Evolutionary conservation across 2,329 filamentous ascomycete species (phyloP).

Genomic region (Juglanconis sp.): DNA sequence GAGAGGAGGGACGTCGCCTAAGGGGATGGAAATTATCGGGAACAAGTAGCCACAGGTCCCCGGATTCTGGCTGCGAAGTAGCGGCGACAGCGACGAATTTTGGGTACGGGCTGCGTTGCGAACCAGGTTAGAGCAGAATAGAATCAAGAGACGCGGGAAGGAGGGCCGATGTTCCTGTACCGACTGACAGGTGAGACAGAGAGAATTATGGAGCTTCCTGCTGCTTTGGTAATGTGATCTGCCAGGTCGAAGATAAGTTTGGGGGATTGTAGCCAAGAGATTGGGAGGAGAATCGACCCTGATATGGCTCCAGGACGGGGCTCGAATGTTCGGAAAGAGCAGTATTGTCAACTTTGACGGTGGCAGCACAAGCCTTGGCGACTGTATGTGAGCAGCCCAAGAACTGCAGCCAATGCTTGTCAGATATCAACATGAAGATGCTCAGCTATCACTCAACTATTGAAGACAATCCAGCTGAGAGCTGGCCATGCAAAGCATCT

Average conservation of each 20-base stretch:
- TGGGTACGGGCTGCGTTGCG: no score
- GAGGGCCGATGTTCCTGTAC: background rate
- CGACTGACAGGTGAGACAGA: background rate
- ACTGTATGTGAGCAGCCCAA: background rate
- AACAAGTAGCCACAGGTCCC: background rate
- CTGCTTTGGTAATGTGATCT: background rate
- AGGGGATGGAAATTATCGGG: background rate
- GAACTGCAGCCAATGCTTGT: background rate
- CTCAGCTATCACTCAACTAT: conserved; percentile 3
- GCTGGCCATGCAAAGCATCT: background rate
- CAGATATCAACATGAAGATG: background rate
- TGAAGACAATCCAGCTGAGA: background rate
- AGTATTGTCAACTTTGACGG: background rate
- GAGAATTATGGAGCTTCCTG: background rate
- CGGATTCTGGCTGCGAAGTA: no score
- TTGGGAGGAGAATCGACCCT: background rate
- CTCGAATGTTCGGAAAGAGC: background rate
- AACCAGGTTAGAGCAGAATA: background rate
- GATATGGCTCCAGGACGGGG: no score
- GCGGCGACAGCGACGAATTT: background rate
- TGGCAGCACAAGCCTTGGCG: background rate
- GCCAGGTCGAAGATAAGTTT: background rate
- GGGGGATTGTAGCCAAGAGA: background rate
- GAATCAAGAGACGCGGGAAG: background rate
- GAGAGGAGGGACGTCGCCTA: background rate